Percentiles rank a stretch among this genome's conserved stretches.
Conservation (phyloP, 2,329 filamentous ascomycete genomes). For the Akanthomyces dipterigenus region DNA sequence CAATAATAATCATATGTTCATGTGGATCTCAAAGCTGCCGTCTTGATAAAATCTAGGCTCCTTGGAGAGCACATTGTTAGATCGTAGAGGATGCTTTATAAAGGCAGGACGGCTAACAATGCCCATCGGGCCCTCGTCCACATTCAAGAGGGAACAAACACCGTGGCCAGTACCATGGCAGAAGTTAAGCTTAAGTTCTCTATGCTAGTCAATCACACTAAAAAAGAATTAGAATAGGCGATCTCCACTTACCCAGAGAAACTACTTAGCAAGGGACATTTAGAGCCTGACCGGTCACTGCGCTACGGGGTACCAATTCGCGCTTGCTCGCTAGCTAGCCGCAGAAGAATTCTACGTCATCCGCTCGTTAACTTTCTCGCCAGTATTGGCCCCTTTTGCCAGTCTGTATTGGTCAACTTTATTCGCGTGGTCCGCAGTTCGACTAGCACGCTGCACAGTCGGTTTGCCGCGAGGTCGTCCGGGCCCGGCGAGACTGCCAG, state of each 20-base stretch:
- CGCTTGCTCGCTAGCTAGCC: no score
- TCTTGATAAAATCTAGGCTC: slow-evolving; percentile 98
- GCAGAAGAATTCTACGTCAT: no score
- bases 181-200: slow-evolving; percentile 76
- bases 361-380: no score
- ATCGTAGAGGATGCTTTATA: slow-evolving; percentile 77
- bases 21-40: slow-evolving; percentile 92
- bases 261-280: slow-evolving; percentile 84
- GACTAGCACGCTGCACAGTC: no score
- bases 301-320: slow-evolving; percentile 94
- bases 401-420: no score
- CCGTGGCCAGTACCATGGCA: slow-evolving; percentile 94
- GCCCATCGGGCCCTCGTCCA: slow-evolving; percentile 94
- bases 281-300: slow-evolving; percentile 86
- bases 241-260: slow-evolving; percentile 67
- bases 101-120: slow-evolving; percentile 89
- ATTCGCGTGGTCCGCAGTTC: no score
- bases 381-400: no score
- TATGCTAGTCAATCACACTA: slow-evolving; percentile 18
- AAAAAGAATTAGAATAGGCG: neutral
- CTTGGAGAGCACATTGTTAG: slow-evolving; percentile 94
- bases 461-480: no score
- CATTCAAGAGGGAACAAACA: slow-evolving; percentile 89
- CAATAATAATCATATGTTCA: slow-evolving; percentile 54
- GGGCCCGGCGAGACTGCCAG: no score